These are phyloP conservation scores for Suhomyces sp. DNA, from an alignment of 805 yeast genomes.

Conservation along the genomic window DNA sequence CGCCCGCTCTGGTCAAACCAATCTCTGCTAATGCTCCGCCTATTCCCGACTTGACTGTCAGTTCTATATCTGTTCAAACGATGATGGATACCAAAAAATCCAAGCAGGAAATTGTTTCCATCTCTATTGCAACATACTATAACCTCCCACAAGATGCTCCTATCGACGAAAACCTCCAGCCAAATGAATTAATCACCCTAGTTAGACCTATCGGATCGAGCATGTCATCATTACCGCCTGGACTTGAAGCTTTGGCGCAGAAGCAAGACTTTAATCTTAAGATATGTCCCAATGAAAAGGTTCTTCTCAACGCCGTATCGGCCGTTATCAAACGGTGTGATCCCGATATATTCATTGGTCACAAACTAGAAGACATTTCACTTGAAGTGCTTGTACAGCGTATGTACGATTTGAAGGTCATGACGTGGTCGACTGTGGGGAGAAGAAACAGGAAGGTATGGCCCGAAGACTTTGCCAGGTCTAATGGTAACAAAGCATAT, in stretches of 20 bases:
- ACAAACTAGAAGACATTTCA: constrained; percentile 73
- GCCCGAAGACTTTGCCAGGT: constrained; percentile 70
- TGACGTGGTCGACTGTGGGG: constrained; percentile 80
- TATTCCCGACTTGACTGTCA: constrained; percentile 64
- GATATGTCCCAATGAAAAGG: constrained; percentile 68
- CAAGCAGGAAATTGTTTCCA: constrained; percentile 83
- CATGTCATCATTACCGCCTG: constrained; percentile 61
- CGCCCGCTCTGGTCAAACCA: constrained; percentile 49
- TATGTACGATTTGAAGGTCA: constrained; percentile 68
- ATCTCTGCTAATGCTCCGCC: constrained; percentile 44
- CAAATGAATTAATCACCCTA: constrained; percentile 63
- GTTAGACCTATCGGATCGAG: constrained; percentile 72
- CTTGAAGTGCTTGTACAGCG: constrained; percentile 80
- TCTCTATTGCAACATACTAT: constrained; percentile 70
- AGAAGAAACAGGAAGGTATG: constrained; percentile 72
- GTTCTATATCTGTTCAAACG: constrained; percentile 78
- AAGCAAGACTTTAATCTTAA: constrained; percentile 52
- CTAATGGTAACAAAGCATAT: constrained; percentile 47
- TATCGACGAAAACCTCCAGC: constrained; percentile 56
- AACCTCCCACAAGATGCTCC: constrained; percentile 75
- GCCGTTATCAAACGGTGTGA: constrained; percentile 71
- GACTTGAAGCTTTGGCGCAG: constrained; percentile 60
- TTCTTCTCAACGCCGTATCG: constrained; percentile 69
- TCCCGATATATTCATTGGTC: constrained; percentile 91
- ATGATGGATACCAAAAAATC: constrained; percentile 69